These are phyloP conservation scores for Leucaena leucocephala DNA, from an alignment of 306 rosid species.

Conservation along the genomic window DNA sequence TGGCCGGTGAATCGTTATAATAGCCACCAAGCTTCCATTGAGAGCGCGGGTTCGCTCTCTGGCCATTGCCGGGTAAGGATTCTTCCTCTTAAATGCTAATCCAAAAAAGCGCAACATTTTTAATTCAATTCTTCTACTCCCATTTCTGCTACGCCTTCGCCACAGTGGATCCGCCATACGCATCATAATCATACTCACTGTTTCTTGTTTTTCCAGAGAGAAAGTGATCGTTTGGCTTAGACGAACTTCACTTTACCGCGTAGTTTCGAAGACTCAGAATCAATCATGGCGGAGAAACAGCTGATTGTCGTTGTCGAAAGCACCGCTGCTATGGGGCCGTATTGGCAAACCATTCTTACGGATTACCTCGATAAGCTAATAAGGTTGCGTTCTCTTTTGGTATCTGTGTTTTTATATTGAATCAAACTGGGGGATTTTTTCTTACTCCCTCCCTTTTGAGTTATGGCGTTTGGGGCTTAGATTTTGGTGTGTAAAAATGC, in stretches of 20 bases:
- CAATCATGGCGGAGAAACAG: conserved; percentile 76
- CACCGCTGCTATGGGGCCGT: conserved; percentile 87
- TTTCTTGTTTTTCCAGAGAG: neutral
- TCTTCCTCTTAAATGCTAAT: neutral
- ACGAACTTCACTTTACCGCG: neutral
- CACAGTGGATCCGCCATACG: neutral
- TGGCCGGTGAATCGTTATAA: neutral
- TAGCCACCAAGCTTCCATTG: neutral
- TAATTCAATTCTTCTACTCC: neutral
- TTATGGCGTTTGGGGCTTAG: neutral
- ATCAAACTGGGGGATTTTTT: neutral
- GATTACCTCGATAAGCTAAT: conserved; percentile 83
- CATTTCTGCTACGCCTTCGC: neutral
- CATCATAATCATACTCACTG: neutral
- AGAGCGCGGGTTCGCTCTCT: neutral
- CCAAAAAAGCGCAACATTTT: neutral
- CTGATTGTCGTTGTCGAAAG: conserved; percentile 78
- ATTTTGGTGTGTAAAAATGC: neutral
- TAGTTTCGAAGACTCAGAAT: neutral
- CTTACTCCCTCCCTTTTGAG: neutral
- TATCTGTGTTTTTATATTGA: neutral
- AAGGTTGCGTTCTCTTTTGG: conserved; percentile 46
- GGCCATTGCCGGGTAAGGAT: neutral
- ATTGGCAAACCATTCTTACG: conserved; percentile 57
- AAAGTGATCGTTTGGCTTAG: conserved; percentile 1